Conservation (phyloP, 257 asterid genomes). For the Plectranthus barbatus region DNA sequence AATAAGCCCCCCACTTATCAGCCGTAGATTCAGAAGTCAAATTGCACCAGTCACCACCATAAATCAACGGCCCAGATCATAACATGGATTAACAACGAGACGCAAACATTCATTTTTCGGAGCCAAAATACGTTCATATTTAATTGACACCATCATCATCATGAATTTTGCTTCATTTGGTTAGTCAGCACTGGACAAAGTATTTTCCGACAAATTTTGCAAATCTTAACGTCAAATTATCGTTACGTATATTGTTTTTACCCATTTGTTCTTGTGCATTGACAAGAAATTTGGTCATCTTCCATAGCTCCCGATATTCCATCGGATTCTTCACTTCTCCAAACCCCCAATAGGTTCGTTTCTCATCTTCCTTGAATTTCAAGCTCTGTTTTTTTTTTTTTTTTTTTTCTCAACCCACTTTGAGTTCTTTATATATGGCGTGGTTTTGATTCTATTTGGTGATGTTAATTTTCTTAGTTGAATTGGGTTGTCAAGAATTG, state of each 20-base stretch:
- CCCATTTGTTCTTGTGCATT: not conserved
- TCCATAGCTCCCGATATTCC: conserved; percentile 14
- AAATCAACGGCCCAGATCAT: conserved; percentile 16
- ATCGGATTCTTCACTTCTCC: conserved; percentile 20
- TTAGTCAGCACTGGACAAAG: conserved; percentile 11
- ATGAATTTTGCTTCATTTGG: not conserved
- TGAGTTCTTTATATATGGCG: not conserved
- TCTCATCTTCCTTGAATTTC: conserved; percentile 10
- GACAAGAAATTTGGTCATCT: conserved; percentile 13
- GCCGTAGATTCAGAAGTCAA: conserved; percentile 21
- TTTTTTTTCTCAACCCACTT: conserved; percentile 9
- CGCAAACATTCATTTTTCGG: conserved; percentile 4
- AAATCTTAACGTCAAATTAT: not conserved
- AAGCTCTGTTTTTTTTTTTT: not conserved
- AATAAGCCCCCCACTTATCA: not conserved
- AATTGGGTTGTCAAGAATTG: conserved; percentile 5
- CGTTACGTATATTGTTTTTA: not conserved
- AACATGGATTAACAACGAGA: not conserved
- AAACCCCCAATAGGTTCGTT: conserved; percentile 20
- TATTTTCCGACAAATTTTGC: not conserved
- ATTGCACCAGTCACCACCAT: not conserved
- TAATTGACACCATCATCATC: not conserved
- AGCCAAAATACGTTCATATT: not conserved
- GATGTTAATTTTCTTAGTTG: conserved; percentile 11
- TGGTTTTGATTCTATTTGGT: not conserved